Evolutionary conservation across 768 basidiomycete species (phyloP).

Genomic region (Pleurotus ostreatus): DNA sequence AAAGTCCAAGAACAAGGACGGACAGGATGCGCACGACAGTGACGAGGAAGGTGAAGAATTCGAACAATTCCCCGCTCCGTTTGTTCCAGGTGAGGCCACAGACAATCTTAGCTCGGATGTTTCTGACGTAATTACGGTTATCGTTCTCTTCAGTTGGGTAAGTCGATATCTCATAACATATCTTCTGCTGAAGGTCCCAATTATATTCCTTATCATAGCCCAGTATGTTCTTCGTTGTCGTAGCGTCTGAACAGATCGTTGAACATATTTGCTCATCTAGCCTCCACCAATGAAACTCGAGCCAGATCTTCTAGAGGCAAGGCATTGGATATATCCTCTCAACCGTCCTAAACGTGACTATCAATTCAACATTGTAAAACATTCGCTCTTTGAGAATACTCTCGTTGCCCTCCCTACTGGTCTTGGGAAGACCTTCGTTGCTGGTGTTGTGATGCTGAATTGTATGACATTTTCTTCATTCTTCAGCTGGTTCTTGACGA

Average conservation of each 20-base stretch:
- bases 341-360: conserved; percentile 89
- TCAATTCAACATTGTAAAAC: conserved; percentile 88
- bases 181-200: conserved; percentile 1
- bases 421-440: conserved; percentile 96
- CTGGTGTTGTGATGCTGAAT: conserved; percentile 94
- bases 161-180: conserved; percentile 21
- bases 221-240: conserved; percentile 11
- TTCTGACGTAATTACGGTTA: conserved; percentile 8
- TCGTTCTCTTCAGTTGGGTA: conserved; percentile 42
- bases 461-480: conserved; percentile 40
- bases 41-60: conserved; percentile 69
- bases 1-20: conserved; percentile 52
- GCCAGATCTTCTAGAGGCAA: conserved; percentile 72
- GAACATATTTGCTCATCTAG: conserved; percentile 26
- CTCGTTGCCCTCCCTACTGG: conserved; percentile 95
- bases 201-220: conserved; percentile 11
- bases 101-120: background rate
- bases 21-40: conserved; percentile 48
- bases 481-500: conserved; percentile 1
- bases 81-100: conserved; percentile 52
- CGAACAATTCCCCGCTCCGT: conserved; percentile 83
- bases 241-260: background rate
- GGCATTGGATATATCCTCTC: conserved; percentile 89
- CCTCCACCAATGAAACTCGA: conserved; percentile 73
- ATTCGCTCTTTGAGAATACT: conserved; percentile 87